Base-by-base conservation (phyloP, 345 rosid species). In the Gossypium herbaceum region DNA sequence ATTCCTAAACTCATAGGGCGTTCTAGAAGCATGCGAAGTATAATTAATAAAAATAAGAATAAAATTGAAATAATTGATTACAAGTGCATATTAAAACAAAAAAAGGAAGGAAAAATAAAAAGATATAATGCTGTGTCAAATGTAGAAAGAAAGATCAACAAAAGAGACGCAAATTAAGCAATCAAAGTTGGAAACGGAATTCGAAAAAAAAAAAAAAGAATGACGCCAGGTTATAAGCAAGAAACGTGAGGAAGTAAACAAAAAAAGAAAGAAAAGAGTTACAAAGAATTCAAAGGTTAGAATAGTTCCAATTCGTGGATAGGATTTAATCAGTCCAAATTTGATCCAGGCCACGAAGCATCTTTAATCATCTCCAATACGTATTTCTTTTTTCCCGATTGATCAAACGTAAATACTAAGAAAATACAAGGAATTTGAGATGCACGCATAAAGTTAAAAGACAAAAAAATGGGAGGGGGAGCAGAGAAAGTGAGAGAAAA, bases 101-200 rank as follows among this genome's bases (percentile, higher is more conserved):
- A 64, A 64, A 41, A 0, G 15, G 12, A 22, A 22, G 25, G 5
- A 58, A 22, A 11, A 11, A 11, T 3, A 58, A 58, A 11, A 24
- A 11, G 12, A 12, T 2, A 57, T 24, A 56, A 56, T 9, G 1
- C 25, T 9, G 11, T 19, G 61, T 57, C 61, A 20, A 20, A 57
- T 57, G 27, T 25, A 64, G 71, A 66, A 44, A 44, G 71, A 41
- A 41, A 64, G 48, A 41, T 64, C 0, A 64, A 43, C 10, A 65
- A 43, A 65, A 65, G 16, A 2, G 25, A 1, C 7, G 8, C 45
- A 44, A 19, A 65, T 44, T 11, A 12, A 67, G 71, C 56, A 45
- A 67, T 22, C 55, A 47, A 67, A 67, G 55, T 45, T 45, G 19
- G 71, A 47, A 67, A 47, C n/a, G 56, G 56, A 67, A 22, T 43